Conservation (phyloP, 108 stramenopile species). For the Cyclotella choctawhatcheeana region DNA sequence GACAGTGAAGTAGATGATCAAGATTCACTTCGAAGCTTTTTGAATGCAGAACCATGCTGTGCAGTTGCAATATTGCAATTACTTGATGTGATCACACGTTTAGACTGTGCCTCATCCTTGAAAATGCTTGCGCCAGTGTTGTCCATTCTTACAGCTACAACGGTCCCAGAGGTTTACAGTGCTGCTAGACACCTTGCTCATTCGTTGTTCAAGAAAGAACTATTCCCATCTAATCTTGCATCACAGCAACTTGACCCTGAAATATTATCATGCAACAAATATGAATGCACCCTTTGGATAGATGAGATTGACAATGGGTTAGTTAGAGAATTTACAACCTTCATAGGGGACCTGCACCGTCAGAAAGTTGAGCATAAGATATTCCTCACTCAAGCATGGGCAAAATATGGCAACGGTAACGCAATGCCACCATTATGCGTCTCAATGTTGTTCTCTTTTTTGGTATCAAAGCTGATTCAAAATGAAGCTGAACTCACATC, state of each 20-base stretch:
- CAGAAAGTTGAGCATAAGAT: conserved; percentile 47
- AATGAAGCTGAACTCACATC: conserved; percentile 8
- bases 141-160: conserved; percentile 19
- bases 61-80: conserved; percentile 47
- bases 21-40: conserved; percentile 19
- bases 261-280: conserved; percentile 21
- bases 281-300: conserved; percentile 52
- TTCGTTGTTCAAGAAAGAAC: conserved; percentile 30
- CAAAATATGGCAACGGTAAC: conserved; percentile 12
- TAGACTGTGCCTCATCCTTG: conserved; percentile 14
- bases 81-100: conserved; percentile 21
- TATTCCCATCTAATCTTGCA: conserved; percentile 20
- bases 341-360: conserved; percentile 24
- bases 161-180: conserved; percentile 38
- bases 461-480: conserved; percentile 22
- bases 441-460: conserved; percentile 46
- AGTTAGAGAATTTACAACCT: conserved; percentile 29
- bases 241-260: neutral
- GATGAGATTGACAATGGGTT: conserved; percentile 36
- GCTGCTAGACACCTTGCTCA: conserved; percentile 40
- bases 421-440: conserved; percentile 31
- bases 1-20: conserved; percentile 15
- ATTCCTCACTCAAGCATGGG: conserved; percentile 35
- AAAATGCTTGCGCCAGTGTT: conserved; percentile 39
- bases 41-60: conserved; percentile 30